Conservation (phyloP, 2,329 filamentous ascomycete species). For the Hypoxylon sp. region DNA sequence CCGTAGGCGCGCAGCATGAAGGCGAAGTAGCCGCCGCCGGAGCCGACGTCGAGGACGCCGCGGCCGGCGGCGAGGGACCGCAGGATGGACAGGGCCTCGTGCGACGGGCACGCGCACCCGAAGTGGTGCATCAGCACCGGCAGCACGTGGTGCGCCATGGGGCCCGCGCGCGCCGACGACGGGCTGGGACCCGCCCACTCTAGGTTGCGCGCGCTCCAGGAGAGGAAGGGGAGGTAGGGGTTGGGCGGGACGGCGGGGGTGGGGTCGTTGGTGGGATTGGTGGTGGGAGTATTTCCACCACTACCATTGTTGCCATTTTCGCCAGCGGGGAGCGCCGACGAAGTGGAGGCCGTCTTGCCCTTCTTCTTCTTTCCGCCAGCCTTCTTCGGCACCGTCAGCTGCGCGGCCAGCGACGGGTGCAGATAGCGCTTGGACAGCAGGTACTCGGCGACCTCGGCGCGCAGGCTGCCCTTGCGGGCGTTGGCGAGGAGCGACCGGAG, state of each 20-base stretch:
- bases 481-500: constrained; percentile 64
- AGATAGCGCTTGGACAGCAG: constrained; percentile 62
- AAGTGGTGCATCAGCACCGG: constrained; percentile 82
- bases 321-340: too few relatives aligned
- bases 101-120: constrained; percentile 74
- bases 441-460: constrained; percentile 62
- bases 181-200: constrained; percentile 70
- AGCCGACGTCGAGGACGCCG: constrained; percentile 70
- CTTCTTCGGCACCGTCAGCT: constrained; percentile 55
- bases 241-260: constrained; percentile 55
- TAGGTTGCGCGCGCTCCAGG: constrained; percentile 68
- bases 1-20: constrained; percentile 71
- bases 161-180: constrained; percentile 58
- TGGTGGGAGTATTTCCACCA: too few relatives aligned
- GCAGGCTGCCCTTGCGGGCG: constrained; percentile 66
- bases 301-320: too few relatives aligned
- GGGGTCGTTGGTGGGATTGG: constrained; percentile 29
- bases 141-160: constrained; percentile 67
- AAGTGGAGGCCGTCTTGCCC: too few relatives aligned
- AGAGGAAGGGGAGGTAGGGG: constrained; percentile 73
- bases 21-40: constrained; percentile 79
- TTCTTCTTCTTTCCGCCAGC: constrained; percentile 50
- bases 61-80: constrained; percentile 61
- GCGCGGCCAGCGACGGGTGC: constrained; percentile 50
- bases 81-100: constrained; percentile 70